These are phyloP conservation scores for barley (Hordeum vulgare) DNA, from an alignment of 176 grass and related monocot species.

Conservation along the genomic window MorexV3_pseudomolecules_assembly NC_058520.1:548184522-548185021, in stretches of 20 bases:
- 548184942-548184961: background rate
- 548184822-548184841: background rate
- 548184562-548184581: background rate
- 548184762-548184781: background rate
- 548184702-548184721: background rate
- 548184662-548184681: background rate
- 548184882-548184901: background rate
- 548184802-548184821: background rate
- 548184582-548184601: background rate
- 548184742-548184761: background rate
- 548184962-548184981: background rate
- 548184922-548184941: background rate
- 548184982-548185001: slow-evolving; percentile 64
- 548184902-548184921: background rate
- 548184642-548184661: background rate
- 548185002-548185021: slow-evolving; percentile 86
- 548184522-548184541: background rate
- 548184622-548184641: background rate
- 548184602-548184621: background rate
- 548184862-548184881: background rate
- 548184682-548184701: background rate
- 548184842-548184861: background rate
- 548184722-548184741: background rate
- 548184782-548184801: background rate
- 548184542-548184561: background rate